Evolutionary conservation across 768 basidiomycete species (phyloP).

Genomic region (Collybia mongolica): DNA sequence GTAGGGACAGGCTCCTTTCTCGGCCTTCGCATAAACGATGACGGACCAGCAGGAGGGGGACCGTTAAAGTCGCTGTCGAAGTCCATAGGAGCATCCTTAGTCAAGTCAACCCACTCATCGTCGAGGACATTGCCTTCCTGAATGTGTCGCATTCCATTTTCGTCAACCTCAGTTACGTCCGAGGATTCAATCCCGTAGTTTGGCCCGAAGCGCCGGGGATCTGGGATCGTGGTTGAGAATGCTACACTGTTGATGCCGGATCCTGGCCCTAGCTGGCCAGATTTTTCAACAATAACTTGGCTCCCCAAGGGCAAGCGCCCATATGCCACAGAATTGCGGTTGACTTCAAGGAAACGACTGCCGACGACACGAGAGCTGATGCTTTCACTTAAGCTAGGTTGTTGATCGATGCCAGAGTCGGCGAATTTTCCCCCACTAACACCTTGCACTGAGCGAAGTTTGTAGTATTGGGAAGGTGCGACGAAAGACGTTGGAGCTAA

Average conservation of each 20-base stretch:
- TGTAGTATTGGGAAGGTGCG: constrained; percentile 79
- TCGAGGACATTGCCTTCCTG: constrained; percentile 25
- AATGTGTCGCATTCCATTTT: constrained; percentile 27
- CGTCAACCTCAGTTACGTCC: constrained; percentile 34
- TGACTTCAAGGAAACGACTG: constrained; percentile 72
- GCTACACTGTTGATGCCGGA: constrained; percentile 27
- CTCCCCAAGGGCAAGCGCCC: constrained; percentile 63
- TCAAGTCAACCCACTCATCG: constrained; percentile 64
- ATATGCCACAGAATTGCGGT: constrained; percentile 54
- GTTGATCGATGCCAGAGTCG: constrained; percentile 37
- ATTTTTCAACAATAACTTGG: constrained; percentile 50
- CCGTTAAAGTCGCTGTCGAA: constrained; percentile 37
- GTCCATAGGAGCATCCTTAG: constrained; percentile 40
- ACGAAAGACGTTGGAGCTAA: constrained; percentile 76
- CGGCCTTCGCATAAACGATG: constrained; percentile 33
- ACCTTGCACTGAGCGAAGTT: constrained; percentile 59
- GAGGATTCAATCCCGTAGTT: constrained; percentile 40
- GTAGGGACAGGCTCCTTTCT: constrained; percentile 32
- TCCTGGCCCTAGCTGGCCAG: constrained; percentile 46
- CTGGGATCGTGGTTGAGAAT: constrained; percentile 41
- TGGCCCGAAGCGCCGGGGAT: constrained; percentile 53
- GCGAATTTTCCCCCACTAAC: constrained; percentile 60
- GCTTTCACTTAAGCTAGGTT: constrained; percentile 54
- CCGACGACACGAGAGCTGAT: constrained; percentile 63
- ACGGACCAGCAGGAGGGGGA: constrained; percentile 32